Base-by-base conservation (phyloP, 192 early-diverging fungal species). In the Entomortierella lignicola region DNA sequence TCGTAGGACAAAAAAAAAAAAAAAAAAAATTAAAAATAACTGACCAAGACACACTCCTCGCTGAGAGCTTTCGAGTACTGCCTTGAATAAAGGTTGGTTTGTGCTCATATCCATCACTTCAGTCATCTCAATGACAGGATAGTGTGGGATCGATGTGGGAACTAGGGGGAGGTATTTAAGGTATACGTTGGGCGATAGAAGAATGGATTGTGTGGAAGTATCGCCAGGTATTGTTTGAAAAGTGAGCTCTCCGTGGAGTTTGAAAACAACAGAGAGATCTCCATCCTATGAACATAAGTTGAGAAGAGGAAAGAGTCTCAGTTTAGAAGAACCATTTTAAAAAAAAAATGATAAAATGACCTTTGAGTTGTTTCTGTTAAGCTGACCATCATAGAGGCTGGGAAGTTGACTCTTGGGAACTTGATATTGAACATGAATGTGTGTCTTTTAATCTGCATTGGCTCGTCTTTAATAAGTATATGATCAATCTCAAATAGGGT, bases 351-450 rank as follows among this genome's bases (percentile, higher is more conserved):
- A n/a, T n/a, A n/a, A n/a, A n/a, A n/a, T n/a, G n/a, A n/a, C n/a
- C n/a, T n/a, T n/a, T n/a, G n/a, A n/a, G n/a, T n/a, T n/a, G n/a
- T n/a, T n/a, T n/a, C n/a, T n/a, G n/a, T n/a, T n/a, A n/a, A 34
- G 26, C 75, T 60, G 53, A 70, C 75, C 34, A 27, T 43, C 66
- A 79, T 69, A 0, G 75, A 70, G 0, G 75, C 60, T 7, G 75
- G 75, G 25, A 79, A 51, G 52, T 79, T 79, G 62, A 69, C 67
- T 41, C 55, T 53, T 13, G 75, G 75, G 43, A 79, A 79, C 52
- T 66, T 79, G 48, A 79, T 70, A 4, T 64, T 79, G 63, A 79
- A 79, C 51, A 79, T 51, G 18, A 69, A 79, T 23, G 75, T 48
- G 43, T 79, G 75, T n/a, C 75, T 21, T 57, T 70, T 79, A 30